Evolutionary conservation across 2,329 filamentous ascomycete species (phyloP).

Genomic region (Lecanicillium sp.): DNA sequence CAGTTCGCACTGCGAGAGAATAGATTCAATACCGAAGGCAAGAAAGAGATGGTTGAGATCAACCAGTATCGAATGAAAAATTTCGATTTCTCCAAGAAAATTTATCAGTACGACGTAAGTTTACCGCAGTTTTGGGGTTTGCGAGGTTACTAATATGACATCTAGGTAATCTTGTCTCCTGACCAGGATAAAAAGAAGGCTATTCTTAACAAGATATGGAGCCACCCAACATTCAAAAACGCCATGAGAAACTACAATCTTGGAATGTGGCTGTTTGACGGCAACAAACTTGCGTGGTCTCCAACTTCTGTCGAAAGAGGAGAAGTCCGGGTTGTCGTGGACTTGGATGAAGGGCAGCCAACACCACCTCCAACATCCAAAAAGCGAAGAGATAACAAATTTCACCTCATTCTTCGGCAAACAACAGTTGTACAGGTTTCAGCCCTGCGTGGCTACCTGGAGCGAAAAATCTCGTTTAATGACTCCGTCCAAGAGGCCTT

Average conservation of each 20-base stretch:
- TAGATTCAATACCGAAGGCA: conserved; percentile 49
- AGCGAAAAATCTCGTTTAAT: conserved; percentile 50
- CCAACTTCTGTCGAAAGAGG: conserved; percentile 31
- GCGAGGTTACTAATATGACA: conserved; percentile 8
- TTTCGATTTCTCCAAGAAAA: conserved; percentile 47
- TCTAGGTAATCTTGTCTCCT: conserved; percentile 56
- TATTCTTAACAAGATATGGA: conserved; percentile 71
- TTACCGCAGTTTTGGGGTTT: neutral
- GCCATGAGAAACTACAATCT: conserved; percentile 39
- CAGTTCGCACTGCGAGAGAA: conserved; percentile 24
- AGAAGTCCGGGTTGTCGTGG: conserved; percentile 51
- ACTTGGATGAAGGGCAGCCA: conserved; percentile 61
- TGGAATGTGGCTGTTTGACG: conserved; percentile 64
- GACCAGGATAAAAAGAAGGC: conserved; percentile 52
- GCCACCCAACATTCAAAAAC: conserved; percentile 49
- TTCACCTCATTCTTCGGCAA: conserved; percentile 53
- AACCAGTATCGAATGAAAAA: conserved; percentile 67
- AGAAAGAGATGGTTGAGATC: conserved; percentile 45
- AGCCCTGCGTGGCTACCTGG: conserved; percentile 58
- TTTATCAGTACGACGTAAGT: conserved; percentile 83
- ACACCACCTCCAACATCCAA: conserved; percentile 20
- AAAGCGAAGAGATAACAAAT: conserved; percentile 34
- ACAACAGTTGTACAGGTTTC: conserved; percentile 63
- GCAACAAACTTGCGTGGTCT: conserved; percentile 76
- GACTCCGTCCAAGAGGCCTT: conserved; percentile 67